Evolutionary conservation across 148 eudicot genomes (phyloP).

Genomic region (Diospyros lotus): DNA sequence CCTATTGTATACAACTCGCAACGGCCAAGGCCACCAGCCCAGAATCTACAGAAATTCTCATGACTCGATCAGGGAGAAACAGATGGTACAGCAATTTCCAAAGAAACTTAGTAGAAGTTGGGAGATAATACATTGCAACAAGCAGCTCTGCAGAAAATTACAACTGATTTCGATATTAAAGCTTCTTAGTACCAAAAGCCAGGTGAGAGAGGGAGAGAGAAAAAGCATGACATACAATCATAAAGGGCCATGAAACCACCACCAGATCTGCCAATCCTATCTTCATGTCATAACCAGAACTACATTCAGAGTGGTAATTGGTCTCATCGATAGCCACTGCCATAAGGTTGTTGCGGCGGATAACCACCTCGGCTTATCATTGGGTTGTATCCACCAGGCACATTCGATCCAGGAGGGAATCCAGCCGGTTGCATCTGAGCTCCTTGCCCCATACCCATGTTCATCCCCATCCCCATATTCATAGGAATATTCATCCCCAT

Average conservation of each 20-base stretch:
- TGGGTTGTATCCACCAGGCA: conserved; percentile 64
- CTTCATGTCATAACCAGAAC: background rate
- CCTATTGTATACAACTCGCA: conserved; percentile 1
- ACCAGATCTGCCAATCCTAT: background rate
- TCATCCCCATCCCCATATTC: conserved; percentile 11
- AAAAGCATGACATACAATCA: background rate
- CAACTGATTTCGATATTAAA: conserved; percentile 8
- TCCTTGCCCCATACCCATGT: conserved; percentile 49
- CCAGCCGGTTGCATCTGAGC: conserved; percentile 57
- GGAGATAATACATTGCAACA: conserved; percentile 10
- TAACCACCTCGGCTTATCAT: conserved; percentile 77
- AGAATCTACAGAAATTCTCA: background rate
- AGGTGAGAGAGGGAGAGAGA: background rate
- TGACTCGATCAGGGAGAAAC: background rate
- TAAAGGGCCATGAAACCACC: background rate
- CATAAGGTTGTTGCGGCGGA: conserved; percentile 56
- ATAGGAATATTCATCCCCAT: background rate
- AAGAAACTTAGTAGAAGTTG: background rate
- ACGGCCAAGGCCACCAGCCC: background rate
- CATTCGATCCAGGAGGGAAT: conserved; percentile 42
- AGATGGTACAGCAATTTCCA: background rate
- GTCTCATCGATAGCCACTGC: conserved; percentile 47
- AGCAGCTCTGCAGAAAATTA: conserved; percentile 15
- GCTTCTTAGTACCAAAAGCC: background rate
- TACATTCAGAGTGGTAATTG: background rate